These are phyloP conservation scores for Paramyrothecium roridum DNA, from an alignment of 2,329 filamentous ascomycete species.

Conservation along the genomic window DNA sequence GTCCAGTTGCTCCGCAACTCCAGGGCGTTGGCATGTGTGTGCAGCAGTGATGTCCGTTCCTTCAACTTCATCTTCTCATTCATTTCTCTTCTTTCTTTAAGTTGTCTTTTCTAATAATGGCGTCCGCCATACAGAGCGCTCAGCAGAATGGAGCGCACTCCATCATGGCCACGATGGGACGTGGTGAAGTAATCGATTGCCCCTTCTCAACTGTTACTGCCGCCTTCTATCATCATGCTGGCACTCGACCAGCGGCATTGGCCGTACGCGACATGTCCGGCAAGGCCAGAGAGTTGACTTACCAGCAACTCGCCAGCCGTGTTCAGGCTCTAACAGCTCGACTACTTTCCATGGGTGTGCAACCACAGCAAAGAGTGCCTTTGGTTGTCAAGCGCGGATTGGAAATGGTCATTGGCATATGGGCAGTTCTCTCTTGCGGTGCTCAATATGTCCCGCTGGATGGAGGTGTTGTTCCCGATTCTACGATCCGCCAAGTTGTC, in stretches of 20 bases:
- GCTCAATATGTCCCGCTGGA: conserved; percentile 60
- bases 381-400: conserved; percentile 52
- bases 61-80: neutral
- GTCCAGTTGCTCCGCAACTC: neutral
- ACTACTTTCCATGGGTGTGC: conserved; percentile 35
- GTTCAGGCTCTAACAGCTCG: conserved; percentile 38
- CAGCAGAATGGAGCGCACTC: neutral
- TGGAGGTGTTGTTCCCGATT: conserved; percentile 47
- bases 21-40: neutral
- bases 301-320: conserved; percentile 37
- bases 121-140: neutral
- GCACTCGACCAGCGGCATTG: conserved; percentile 28
- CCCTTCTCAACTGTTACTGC: conserved; percentile 36
- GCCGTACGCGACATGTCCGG: conserved; percentile 35
- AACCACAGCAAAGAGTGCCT: conserved; percentile 45
- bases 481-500: conserved; percentile 46
- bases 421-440: conserved; percentile 53
- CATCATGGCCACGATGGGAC: conserved; percentile 5
- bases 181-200: conserved; percentile 14
- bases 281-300: conserved; percentile 34
- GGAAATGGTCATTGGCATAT: conserved; percentile 55
- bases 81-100: neutral
- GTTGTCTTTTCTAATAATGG: neutral
- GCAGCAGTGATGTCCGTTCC: neutral
- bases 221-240: conserved; percentile 34